Percentiles rank a stretch among this genome's conserved stretches.
These are phyloP conservation scores for Sclerospora graminicola DNA, from an alignment of 352 stramenopile species.

Conservation along the genomic window DNA sequence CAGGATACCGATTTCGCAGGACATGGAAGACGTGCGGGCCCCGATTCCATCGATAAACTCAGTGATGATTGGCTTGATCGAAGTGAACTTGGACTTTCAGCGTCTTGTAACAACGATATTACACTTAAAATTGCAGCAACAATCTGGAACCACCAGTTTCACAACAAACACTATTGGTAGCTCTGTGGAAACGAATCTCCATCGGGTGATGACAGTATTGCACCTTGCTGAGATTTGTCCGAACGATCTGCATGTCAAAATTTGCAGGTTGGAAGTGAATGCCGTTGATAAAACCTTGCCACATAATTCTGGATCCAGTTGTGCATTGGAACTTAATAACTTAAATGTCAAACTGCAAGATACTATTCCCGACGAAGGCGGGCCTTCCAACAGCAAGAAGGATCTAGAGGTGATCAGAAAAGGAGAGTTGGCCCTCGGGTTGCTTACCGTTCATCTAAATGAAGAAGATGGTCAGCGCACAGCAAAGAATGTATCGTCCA, in stretches of 20 bases:
- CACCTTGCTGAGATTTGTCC: constrained; percentile 11
- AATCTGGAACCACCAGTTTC: not conserved
- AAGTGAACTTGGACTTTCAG: constrained; percentile 12
- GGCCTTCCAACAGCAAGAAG: no score
- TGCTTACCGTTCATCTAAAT: no score
- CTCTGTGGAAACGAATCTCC: not conserved
- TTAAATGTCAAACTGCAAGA: no score
- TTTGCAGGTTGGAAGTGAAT: constrained; percentile 14
- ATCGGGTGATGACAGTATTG: constrained; percentile 2
- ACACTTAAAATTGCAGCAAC: constrained; percentile 1
- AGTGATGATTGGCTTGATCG: constrained; percentile 11
- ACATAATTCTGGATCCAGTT: no score
- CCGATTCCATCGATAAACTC: constrained; percentile 14
- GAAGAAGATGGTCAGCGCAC: no score
- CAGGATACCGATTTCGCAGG: constrained; percentile 11
- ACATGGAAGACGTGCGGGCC: constrained; percentile 4
- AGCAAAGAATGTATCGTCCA: no score
- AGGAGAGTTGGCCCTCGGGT: no score
- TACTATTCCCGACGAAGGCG: no score
- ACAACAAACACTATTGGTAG: no score
- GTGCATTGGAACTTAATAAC: no score
- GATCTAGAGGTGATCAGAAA: no score
- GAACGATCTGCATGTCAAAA: constrained; percentile 3
- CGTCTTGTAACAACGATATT: constrained; percentile 6
- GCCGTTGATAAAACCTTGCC: constrained; percentile 2